A percentile compares a stretch with the other conserved stretches of the same genome.
phyloP scores from a whole-genome alignment of 2,329 filamentous ascomycete genomes.

The Colletotrichum theobromicola region DNA sequence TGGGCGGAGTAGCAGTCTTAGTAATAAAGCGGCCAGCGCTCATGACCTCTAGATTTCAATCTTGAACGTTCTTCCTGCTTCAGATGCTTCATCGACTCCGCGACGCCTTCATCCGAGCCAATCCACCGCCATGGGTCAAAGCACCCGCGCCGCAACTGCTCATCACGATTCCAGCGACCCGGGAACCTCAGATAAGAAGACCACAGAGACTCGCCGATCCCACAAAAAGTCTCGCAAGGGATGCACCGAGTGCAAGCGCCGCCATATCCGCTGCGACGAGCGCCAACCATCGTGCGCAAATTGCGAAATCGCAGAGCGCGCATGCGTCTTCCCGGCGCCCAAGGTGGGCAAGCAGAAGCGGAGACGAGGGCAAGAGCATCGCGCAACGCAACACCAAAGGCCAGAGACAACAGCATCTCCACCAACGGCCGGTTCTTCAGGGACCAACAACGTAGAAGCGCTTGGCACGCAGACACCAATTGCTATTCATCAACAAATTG shows the following conservation, averaged over 20 bases:
- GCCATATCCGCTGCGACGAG: neutral
- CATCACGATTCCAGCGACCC: neutral
- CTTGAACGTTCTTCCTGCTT: neutral
- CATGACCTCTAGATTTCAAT: too few species aligned
- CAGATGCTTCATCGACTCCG: neutral
- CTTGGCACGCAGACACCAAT: neutral
- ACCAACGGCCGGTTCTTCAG: neutral
- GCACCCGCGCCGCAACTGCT: neutral
- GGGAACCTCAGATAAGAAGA: neutral
- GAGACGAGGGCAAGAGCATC: neutral
- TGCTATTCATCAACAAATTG: neutral
- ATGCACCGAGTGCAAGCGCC: neutral
- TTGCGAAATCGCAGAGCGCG: neutral
- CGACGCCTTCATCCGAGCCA: neutral
- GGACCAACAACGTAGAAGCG: neutral
- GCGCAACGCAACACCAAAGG: neutral
- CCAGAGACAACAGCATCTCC: neutral
- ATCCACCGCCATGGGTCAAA: neutral
- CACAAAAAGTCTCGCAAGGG: neutral
- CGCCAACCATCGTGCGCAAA: neutral
- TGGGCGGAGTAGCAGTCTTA: too few species aligned
- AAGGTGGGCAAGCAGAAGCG: neutral
- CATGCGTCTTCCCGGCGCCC: neutral
- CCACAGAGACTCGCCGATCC: neutral
- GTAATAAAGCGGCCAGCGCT: neutral